A percentile compares a stretch with the other conserved stretches of the same genome.
phyloP scores from a whole-genome alignment of 179 eudicot genomes.

The Sideroxylon spinosum region DNA sequence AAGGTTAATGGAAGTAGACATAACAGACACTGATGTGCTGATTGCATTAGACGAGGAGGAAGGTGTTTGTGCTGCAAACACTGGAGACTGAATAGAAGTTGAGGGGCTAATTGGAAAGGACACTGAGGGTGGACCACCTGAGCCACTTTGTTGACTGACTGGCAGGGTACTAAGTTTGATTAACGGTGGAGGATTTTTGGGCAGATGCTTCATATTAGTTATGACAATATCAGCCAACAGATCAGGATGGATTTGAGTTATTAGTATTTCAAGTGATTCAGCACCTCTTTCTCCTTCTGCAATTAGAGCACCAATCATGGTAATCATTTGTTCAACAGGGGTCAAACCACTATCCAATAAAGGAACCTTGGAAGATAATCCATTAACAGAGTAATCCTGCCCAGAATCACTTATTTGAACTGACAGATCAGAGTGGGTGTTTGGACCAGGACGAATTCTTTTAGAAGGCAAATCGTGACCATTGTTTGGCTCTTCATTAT shows the following conservation, averaged over 20 bases:
- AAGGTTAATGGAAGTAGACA: slow-evolving; percentile 37
- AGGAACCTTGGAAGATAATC: slow-evolving; percentile 49
- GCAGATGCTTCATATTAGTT: slow-evolving; percentile 90
- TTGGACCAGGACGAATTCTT: slow-evolving; percentile 51
- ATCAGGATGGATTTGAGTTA: slow-evolving; percentile 80
- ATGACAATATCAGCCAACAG: slow-evolving; percentile 92
- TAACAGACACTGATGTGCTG: slow-evolving; percentile 47
- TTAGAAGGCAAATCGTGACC: slow-evolving; percentile 50
- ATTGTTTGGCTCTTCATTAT: slow-evolving; percentile 43
- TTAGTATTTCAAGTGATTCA: slow-evolving; percentile 74
- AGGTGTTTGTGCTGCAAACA: slow-evolving; percentile 28
- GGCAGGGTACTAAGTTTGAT: slow-evolving; percentile 30
- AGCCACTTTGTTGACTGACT: slow-evolving; percentile 31
- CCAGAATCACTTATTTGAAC: slow-evolving; percentile 38
- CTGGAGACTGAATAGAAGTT: slow-evolving; percentile 31
- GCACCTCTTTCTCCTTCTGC: slow-evolving; percentile 98
- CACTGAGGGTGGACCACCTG: slow-evolving; percentile 30
- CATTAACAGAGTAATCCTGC: slow-evolving; percentile 46
- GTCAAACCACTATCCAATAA: slow-evolving; percentile 38
- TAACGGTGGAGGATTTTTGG: slow-evolving; percentile 52
- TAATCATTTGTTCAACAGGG: slow-evolving; percentile 90
- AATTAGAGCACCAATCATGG: slow-evolving; percentile 84
- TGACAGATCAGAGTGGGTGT: slow-evolving; percentile 32
- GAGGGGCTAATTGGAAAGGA: slow-evolving; percentile 35
- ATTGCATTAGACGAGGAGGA: slow-evolving; percentile 24